Conservation (phyloP, 164 flowering plant species). For the Stephania cephalantha region DNA sequence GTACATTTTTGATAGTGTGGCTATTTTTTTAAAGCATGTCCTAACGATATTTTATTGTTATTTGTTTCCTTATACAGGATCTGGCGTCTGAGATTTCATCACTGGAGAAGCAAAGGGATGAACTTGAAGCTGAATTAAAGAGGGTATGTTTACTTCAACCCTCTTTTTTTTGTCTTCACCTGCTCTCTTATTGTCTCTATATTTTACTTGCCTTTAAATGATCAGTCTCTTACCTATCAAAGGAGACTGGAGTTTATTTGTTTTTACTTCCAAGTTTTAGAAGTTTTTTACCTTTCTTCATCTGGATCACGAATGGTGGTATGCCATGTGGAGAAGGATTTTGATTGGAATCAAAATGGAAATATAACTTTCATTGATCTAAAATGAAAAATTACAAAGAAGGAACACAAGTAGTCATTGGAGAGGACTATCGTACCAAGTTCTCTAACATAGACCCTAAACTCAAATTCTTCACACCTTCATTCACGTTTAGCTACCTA, state of each 20-base stretch:
- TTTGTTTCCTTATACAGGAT: conserved; percentile 45
- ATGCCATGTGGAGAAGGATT: neutral
- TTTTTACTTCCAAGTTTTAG: neutral
- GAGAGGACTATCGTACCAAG: neutral
- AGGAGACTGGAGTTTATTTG: neutral
- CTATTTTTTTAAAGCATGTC: neutral
- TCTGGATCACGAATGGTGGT: neutral
- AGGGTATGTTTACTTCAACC: conserved; percentile 35
- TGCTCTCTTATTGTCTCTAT: neutral
- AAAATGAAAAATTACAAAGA: too few relatives aligned
- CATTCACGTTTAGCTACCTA: too few relatives aligned
- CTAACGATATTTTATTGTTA: conserved; percentile 1
- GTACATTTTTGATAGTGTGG: neutral
- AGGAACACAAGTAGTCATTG: too few relatives aligned
- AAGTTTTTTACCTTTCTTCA: neutral
- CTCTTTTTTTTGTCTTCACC: neutral
- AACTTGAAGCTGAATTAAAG: conserved; percentile 68
- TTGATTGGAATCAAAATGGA: too few relatives aligned
- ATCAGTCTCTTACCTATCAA: neutral
- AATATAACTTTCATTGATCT: too few relatives aligned
- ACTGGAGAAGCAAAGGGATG: conserved; percentile 55
- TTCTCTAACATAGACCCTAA: too few relatives aligned
- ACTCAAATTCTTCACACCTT: too few relatives aligned
- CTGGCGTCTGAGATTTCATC: conserved; percentile 46
- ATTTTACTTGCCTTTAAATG: neutral